phyloP scores from a whole-genome alignment of 2,329 filamentous ascomycete genomes.

The Diaporthe sp. region DNA sequence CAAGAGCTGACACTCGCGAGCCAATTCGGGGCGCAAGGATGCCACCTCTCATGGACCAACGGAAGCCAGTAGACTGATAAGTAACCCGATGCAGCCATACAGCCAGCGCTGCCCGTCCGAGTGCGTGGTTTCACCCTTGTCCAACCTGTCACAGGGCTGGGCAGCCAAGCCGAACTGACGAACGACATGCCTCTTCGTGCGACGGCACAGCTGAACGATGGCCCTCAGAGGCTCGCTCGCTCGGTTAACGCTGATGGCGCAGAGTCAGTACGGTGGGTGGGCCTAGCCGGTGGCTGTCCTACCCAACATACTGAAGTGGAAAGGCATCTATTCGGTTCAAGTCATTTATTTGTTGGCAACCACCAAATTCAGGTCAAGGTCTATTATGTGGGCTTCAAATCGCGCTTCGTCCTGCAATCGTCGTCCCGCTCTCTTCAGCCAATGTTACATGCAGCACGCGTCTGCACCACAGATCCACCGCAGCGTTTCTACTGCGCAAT shows the following conservation, averaged over 20 bases:
- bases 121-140: constrained; percentile 14
- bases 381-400: constrained; percentile 1
- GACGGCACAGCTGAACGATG: constrained; percentile 8
- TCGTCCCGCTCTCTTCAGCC: background rate
- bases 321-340: background rate
- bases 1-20: constrained; percentile 5
- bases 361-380: background rate
- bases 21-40: constrained; percentile 21
- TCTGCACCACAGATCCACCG: constrained; percentile 12
- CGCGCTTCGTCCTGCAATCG: background rate
- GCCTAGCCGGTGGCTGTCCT: background rate
- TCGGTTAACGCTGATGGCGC: background rate
- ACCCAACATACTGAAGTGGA: background rate
- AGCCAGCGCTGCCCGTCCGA: background rate
- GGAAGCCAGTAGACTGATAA: constrained; percentile 27
- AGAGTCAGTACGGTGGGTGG: background rate
- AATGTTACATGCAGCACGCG: constrained; percentile 24
- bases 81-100: constrained; percentile 11
- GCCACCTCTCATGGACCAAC: constrained; percentile 34
- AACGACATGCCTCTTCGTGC: background rate
- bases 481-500: constrained; percentile 19
- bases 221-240: background rate
- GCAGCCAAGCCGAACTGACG: constrained; percentile 19
- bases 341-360: background rate
- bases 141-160: constrained; percentile 28